phyloP scores from a whole-genome alignment of 192 early-diverging fungal species.

The Linnemannia schmuckeri region DNA sequence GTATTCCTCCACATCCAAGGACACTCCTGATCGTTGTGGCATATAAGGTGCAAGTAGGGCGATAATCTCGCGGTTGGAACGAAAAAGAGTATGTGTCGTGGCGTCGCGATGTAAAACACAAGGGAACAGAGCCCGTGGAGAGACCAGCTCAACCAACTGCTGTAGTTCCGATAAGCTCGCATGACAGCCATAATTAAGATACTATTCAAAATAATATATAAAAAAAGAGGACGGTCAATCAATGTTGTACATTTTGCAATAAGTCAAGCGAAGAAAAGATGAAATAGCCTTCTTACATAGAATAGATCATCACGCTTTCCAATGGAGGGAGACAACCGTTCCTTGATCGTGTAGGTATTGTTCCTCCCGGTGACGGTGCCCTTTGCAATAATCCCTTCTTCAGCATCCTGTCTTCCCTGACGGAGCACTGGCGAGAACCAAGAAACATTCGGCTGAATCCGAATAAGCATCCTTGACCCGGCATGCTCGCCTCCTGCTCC shows the following conservation, averaged over 20 bases:
- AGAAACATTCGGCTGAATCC: slow-evolving; percentile 46
- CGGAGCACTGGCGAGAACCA: slow-evolving; percentile 33
- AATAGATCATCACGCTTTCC: slow-evolving; percentile 28
- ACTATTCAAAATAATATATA: slow-evolving; percentile 17
- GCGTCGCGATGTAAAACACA: slow-evolving; percentile 46
- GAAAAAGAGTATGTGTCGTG: slow-evolving; percentile 4
- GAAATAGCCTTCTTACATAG: slow-evolving; percentile 23
- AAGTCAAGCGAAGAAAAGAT: neutral
- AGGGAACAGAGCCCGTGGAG: slow-evolving; percentile 28
- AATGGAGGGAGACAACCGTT: slow-evolving; percentile 29
- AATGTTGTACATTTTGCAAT: neutral
- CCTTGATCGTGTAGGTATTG: slow-evolving; percentile 19
- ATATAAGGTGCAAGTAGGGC: slow-evolving; percentile 23
- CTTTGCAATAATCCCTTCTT: neutral
- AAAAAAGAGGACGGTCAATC: neutral
- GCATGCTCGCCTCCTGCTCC: slow-evolving; percentile 44
- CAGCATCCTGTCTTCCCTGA: neutral
- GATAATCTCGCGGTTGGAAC: slow-evolving; percentile 26
- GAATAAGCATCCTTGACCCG: slow-evolving; percentile 29
- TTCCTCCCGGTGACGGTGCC: slow-evolving; percentile 9
- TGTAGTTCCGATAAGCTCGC: slow-evolving; percentile 37
- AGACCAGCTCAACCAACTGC: slow-evolving; percentile 27
- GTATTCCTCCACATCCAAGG: slow-evolving; percentile 5
- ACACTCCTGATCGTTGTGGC: neutral
- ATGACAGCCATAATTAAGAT: slow-evolving; percentile 41